phyloP scores from a whole-genome alignment of 1,284 basidiomycete species.

The Marasmius oreades region DNA sequence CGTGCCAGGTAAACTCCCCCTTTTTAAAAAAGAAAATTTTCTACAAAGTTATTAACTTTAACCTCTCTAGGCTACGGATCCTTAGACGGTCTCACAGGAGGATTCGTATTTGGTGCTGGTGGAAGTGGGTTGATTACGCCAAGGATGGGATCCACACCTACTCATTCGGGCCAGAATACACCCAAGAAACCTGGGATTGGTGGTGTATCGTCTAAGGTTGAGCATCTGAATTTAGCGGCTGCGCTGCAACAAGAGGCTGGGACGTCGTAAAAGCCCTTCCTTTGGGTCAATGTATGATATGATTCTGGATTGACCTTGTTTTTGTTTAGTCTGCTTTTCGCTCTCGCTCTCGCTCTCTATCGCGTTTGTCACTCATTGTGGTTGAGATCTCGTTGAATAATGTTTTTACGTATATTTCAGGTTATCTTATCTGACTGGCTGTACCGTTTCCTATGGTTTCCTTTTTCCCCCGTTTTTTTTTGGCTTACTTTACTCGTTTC shows the following conservation, averaged over 20 bases:
- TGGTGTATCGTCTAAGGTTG: conserved; percentile 24
- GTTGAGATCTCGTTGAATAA: too few relatives aligned
- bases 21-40: conserved; percentile 5
- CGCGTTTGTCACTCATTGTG: too few relatives aligned
- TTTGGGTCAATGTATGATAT: neutral
- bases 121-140: conserved; percentile 74
- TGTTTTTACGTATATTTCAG: too few relatives aligned
- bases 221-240: conserved; percentile 41
- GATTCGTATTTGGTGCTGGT: conserved; percentile 76
- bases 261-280: neutral
- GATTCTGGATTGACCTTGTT: neutral
- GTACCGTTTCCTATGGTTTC: too few relatives aligned
- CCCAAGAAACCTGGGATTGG: conserved; percentile 26
- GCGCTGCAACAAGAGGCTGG: conserved; percentile 30
- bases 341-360: too few relatives aligned
- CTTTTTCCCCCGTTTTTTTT: too few relatives aligned
- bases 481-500: too few relatives aligned
- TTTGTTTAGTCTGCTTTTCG: neutral
- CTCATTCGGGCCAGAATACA: conserved; percentile 40
- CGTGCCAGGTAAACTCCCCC: conserved; percentile 61
- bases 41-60: conserved; percentile 8
- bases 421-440: too few relatives aligned
- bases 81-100: conserved; percentile 75
- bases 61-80: conserved; percentile 67
- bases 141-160: conserved; percentile 38